Percentiles rank a stretch among this genome's conserved stretches.
Conservation (phyloP, 75 land plant genomes). For the Larix kaempferi region DNA sequence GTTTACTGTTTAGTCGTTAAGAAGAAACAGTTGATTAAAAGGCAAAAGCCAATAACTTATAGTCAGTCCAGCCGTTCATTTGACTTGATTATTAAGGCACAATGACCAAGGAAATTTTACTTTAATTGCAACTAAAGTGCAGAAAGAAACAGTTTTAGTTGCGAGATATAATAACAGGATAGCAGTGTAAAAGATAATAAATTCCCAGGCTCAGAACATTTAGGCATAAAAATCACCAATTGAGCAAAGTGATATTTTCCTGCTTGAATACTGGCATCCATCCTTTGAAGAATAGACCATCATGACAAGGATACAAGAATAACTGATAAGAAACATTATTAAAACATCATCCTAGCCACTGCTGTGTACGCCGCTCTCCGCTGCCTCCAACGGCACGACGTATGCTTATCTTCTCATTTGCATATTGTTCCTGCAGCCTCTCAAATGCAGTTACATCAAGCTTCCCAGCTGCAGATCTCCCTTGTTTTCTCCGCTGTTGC, state of each 20-base stretch:
- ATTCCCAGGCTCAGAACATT: neutral
- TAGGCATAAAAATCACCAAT: neutral
- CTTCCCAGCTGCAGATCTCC: slow-evolving; percentile 83
- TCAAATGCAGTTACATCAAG: slow-evolving; percentile 97
- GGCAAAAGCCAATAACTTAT: too few relatives aligned
- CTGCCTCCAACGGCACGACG: slow-evolving; percentile 84
- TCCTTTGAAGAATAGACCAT: neutral
- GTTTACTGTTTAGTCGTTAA: too few relatives aligned
- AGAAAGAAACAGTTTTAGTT: neutral
- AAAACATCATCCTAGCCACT: slow-evolving; percentile 87
- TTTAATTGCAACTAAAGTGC: too few relatives aligned
- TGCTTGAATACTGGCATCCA: neutral
- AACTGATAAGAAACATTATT: neutral
- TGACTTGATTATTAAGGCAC: too few relatives aligned
- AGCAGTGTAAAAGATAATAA: neutral
- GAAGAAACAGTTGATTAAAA: too few relatives aligned
- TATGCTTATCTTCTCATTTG: slow-evolving; percentile 87
- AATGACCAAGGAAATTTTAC: too few relatives aligned
- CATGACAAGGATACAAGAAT: neutral
- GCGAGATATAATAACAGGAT: too few relatives aligned
- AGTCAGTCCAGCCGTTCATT: too few relatives aligned
- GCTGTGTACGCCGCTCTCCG: slow-evolving; percentile 76
- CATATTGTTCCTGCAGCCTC: slow-evolving; percentile 68
- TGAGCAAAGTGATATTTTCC: neutral
- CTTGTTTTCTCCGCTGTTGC: slow-evolving; percentile 81